Conservation (phyloP, 106 monocot genomes). For the Allium cepa region DNA sequence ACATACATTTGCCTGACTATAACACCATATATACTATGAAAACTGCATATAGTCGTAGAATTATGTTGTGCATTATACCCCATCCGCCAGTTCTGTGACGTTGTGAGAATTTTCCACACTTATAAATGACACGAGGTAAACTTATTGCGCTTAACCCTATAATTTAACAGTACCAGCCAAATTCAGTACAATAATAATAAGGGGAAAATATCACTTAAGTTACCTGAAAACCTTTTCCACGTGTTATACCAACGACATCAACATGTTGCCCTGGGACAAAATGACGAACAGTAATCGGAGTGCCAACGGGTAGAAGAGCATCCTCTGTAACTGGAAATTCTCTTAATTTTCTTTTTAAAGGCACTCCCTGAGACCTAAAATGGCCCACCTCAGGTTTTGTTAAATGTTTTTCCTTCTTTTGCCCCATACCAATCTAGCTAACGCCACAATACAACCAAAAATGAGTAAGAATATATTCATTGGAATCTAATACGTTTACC, state of each 20-base stretch:
- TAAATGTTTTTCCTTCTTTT: constrained; percentile 96
- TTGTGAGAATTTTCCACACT: too few relatives aligned
- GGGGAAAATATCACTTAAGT: neutral
- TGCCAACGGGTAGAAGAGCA: constrained; percentile 93
- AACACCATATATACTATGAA: too few relatives aligned
- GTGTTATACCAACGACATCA: constrained; percentile 83
- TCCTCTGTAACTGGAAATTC: constrained; percentile 98
- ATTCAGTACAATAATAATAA: too few relatives aligned
- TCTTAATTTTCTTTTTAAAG: constrained; percentile 84
- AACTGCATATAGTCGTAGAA: too few relatives aligned
- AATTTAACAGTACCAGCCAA: too few relatives aligned
- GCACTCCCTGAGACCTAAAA: constrained; percentile 78
- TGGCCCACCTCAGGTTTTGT: constrained; percentile 89
- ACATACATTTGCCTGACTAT: too few relatives aligned
- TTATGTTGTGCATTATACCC: too few relatives aligned
- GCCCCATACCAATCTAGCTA: constrained; percentile 78
- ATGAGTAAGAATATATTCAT: neutral
- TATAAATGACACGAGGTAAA: too few relatives aligned
- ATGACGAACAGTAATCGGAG: constrained; percentile 81
- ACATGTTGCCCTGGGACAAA: constrained; percentile 92
- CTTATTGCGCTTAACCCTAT: too few relatives aligned
- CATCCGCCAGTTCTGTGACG: too few relatives aligned
- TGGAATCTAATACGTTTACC: too few relatives aligned
- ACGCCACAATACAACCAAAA: neutral
- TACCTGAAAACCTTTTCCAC: constrained; percentile 98